Conservation (phyloP, 768 basidiomycete genomes). For the Xerocomellus chrysenteron region DNA sequence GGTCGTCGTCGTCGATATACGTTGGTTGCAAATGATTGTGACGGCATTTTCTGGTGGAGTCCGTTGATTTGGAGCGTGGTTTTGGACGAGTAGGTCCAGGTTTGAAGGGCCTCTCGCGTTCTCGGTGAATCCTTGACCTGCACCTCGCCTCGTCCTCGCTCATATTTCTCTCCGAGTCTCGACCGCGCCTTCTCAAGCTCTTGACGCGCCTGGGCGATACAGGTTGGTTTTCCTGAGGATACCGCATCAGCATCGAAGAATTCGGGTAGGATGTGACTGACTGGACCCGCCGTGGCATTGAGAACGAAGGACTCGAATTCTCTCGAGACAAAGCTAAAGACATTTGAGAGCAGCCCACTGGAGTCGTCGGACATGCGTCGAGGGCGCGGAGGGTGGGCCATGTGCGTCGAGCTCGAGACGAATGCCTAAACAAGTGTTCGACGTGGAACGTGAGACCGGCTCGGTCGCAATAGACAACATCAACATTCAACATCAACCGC, state of each 20-base stretch:
- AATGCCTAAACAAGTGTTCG: background rate
- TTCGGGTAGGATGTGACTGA: slow-evolving; percentile 8
- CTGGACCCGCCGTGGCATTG: slow-evolving; percentile 50
- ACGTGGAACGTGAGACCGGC: slow-evolving; percentile 18
- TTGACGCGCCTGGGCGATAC: slow-evolving; percentile 12
- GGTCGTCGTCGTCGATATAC: slow-evolving; percentile 11
- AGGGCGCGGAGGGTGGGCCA: slow-evolving; percentile 8
- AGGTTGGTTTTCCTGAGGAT: slow-evolving; percentile 17
- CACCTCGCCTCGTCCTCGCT: slow-evolving; percentile 13
- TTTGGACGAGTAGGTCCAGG: slow-evolving; percentile 8
- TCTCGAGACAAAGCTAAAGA: slow-evolving; percentile 66
- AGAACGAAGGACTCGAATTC: slow-evolving; percentile 72
- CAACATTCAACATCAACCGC: background rate
- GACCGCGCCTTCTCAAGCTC: background rate
- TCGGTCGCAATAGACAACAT: slow-evolving; percentile 13
- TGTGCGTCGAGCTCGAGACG: background rate
- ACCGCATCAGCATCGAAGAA: slow-evolving; percentile 4
- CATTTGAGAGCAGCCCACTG: slow-evolving; percentile 56
- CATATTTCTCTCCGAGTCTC: slow-evolving; percentile 9
- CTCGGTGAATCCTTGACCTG: slow-evolving; percentile 7
- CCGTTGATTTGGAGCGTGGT: slow-evolving; percentile 23
- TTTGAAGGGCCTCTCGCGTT: slow-evolving; percentile 12
- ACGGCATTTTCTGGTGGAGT: slow-evolving; percentile 2
- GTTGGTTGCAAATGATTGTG: background rate
- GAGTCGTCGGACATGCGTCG: slow-evolving; percentile 3